Evolutionary conservation across 441 rosid species (phyloP), one percentile per base, ranked within the genome.

Genomic region (Rhodomyrtus psidioides): DNA sequence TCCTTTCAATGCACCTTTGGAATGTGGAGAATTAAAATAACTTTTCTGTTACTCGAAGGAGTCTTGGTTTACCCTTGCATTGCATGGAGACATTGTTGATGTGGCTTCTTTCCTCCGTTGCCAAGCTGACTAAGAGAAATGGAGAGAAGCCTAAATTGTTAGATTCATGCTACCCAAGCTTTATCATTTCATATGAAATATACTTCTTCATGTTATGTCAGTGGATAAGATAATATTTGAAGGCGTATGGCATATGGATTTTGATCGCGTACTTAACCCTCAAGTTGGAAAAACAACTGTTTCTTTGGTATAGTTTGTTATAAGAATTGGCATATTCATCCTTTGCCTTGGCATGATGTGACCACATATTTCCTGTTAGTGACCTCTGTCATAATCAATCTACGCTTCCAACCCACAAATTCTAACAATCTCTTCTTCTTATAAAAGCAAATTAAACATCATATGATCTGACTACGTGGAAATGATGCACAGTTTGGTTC

Each of bases 401-500:
- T 62, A 30, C 23, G 24, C 6, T 16, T 62, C 75, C 42, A 16
- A 60, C 42, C 75, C 42, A 8, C 44, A 62, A 62, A 16, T 17
- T 62, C 75, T 62, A 28, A 62, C 9, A 6, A 28, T 16, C 42
- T 62, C 75, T 62, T 16, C 30, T 60, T 28, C 42, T 60, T 60
- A 19, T 17, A 34, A 42, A 34, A 76, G 65, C 44, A 74, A 65
- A 79, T 54, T 87, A 65, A 65, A 65, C 46, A 62, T 83, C 27
- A 12, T 85, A 85, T 87, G 83, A 85, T 55, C 59, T 23, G 56
- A 49, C 53, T 12, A 49, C 81, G 21, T 42, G 44, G 46, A 59
- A 87, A 17, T 83, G 57, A 84, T 92, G 89, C 14, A 84, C 93
- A 92, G 95, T 86, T 84, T 46, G 89, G 90, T 91, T 94, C 97